A percentile compares a stretch with the other conserved stretches of the same genome.
Evolutionary conservation across 176 grass and related monocot species (phyloP).

Genomic region (Oryza rufipogon): DNA sequence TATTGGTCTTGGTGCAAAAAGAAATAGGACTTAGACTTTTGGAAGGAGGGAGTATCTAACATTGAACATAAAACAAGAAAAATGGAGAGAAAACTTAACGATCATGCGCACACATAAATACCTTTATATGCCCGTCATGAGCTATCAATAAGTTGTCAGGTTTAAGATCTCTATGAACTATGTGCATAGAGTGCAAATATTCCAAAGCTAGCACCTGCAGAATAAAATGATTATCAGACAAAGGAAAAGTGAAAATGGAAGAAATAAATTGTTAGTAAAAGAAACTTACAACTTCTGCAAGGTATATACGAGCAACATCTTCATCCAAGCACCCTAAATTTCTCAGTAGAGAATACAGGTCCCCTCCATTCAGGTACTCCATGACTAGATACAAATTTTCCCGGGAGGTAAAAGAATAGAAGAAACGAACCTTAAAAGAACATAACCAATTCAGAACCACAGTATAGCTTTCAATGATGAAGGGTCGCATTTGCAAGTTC

Average conservation of each 20-base stretch:
- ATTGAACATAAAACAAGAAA: slow-evolving; percentile 11
- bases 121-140: slow-evolving; percentile 99
- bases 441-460: slow-evolving; percentile 42
- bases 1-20: no score
- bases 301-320: slow-evolving; percentile 95
- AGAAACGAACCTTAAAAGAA: slow-evolving; percentile 92
- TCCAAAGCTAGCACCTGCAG: slow-evolving; percentile 96
- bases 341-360: slow-evolving; percentile 93
- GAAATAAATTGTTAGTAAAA: slow-evolving; percentile 34
- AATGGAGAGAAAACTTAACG: slow-evolving; percentile 22
- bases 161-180: slow-evolving; percentile 99
- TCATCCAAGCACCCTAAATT: slow-evolving; percentile 98
- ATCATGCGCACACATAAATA: slow-evolving; percentile 39
- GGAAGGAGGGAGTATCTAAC: background rate
- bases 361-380: slow-evolving; percentile 99
- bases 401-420: slow-evolving; percentile 98
- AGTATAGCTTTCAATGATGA: slow-evolving; percentile 14
- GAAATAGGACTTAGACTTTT: no score
- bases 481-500: slow-evolving; percentile 16
- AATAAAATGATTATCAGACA: slow-evolving; percentile 39
- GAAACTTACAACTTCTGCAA: slow-evolving; percentile 98
- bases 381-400: slow-evolving; percentile 99
- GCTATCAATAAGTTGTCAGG: slow-evolving; percentile 98
- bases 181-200: slow-evolving; percentile 91
- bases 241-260: slow-evolving; percentile 8